Percentiles rank a stretch among this genome's conserved stretches.
Evolutionary conservation across 192 early-diverging fungal genomes (phyloP).

Genomic region (Tieghemiomyces parasiticus): DNA sequence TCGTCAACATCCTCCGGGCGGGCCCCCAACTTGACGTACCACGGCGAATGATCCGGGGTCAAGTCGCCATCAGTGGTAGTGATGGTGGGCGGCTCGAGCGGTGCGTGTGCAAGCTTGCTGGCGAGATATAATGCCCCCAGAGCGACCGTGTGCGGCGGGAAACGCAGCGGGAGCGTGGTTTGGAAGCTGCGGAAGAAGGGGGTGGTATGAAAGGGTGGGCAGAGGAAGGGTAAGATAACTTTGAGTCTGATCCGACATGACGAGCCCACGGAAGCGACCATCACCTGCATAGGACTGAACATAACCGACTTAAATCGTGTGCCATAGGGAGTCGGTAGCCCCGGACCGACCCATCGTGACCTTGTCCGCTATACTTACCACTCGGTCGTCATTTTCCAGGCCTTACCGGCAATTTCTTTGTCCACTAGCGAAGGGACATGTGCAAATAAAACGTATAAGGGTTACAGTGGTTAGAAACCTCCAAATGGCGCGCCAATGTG

Average conservation of each 20-base stretch:
- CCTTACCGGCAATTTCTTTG: constrained; percentile 13
- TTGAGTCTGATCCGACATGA: no score
- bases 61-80: constrained; percentile 10
- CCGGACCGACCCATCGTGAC: no score
- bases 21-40: background rate
- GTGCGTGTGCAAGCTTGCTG: constrained; percentile 20
- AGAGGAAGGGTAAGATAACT: no score
- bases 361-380: constrained; percentile 13
- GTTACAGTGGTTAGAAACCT: no score
- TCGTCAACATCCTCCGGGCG: constrained; percentile 11
- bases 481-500: no score
- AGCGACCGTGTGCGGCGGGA: constrained; percentile 22
- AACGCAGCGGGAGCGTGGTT: constrained; percentile 29
- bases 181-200: constrained; percentile 4
- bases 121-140: constrained; percentile 25
- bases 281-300: no score
- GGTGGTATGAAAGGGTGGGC: no score
- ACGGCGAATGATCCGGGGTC: background rate
- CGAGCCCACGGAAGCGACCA: no score
- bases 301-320: no score
- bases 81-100: constrained; percentile 11
- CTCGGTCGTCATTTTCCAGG: constrained; percentile 26
- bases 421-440: no score
- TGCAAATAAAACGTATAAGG: no score
- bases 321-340: no score